Conservation (phyloP, 139 green algal genomes). For the Ulvella scutata region DNA sequence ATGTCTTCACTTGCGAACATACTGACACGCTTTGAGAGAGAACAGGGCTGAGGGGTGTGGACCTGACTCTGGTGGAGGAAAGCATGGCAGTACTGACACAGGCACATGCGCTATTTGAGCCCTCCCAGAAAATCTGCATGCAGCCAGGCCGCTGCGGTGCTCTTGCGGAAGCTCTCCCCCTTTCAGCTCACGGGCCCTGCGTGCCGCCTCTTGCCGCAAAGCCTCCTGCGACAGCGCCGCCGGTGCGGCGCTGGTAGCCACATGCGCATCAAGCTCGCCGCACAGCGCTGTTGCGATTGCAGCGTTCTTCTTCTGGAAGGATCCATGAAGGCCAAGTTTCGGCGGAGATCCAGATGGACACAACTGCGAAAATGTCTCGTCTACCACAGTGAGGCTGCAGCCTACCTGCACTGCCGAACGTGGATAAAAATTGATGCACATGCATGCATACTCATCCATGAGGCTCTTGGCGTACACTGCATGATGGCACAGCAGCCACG, state of each 20-base stretch:
- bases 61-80: too few species aligned
- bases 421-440: too few species aligned
- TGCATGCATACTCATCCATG: too few species aligned
- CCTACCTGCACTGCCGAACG: too few species aligned
- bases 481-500: not conserved
- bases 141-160: slow-evolving; percentile 43
- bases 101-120: slow-evolving; percentile 40
- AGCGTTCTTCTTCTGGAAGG: slow-evolving; percentile 78
- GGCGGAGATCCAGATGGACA: too few species aligned
- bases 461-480: too few species aligned
- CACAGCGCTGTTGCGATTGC: slow-evolving; percentile 60
- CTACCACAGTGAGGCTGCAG: too few species aligned
- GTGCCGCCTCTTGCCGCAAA: slow-evolving; percentile 10
- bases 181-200: not conserved
- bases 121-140: slow-evolving; percentile 50
- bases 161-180: slow-evolving; percentile 21
- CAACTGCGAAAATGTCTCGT: too few species aligned
- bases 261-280: not conserved
- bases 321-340: slow-evolving; percentile 57
- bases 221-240: slow-evolving; percentile 7
- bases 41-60: too few species aligned
- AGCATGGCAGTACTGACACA: too few species aligned
- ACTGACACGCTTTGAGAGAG: too few species aligned
- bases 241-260: slow-evolving; percentile 3
- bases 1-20: too few species aligned